phyloP scores from a whole-genome alignment of 768 basidiomycete species.

The Melanogaster broomeanus region DNA sequence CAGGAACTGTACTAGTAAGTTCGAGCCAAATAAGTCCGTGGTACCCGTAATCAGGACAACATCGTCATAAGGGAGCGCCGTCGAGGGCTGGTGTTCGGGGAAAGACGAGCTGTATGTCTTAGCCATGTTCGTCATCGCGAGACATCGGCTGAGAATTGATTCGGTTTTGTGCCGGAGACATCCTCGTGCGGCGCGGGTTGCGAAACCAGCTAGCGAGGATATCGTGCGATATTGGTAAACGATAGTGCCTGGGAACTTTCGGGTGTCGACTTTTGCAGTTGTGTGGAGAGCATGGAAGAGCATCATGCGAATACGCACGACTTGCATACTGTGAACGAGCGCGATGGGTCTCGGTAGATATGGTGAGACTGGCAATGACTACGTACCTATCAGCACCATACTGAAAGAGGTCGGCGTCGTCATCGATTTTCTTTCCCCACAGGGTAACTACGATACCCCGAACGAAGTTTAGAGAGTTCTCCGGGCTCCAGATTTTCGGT shows the following conservation, averaged over 20 bases:
- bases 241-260: conserved; percentile 30
- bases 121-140: conserved; percentile 14
- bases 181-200: conserved; percentile 6
- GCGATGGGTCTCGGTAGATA: neutral
- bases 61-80: neutral
- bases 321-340: conserved; percentile 33
- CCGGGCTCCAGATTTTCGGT: conserved; percentile 17
- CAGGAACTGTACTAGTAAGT: conserved; percentile 26
- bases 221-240: conserved; percentile 40
- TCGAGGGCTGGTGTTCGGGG: conserved; percentile 7
- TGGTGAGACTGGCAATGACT: neutral
- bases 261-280: conserved; percentile 17
- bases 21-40: conserved; percentile 35
- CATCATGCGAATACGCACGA: conserved; percentile 42
- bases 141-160: conserved; percentile 10
- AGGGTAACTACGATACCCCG: conserved; percentile 14
- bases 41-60: conserved; percentile 36
- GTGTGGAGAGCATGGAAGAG: conserved; percentile 37
- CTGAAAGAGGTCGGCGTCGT: conserved; percentile 9
- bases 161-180: conserved; percentile 16
- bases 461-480: conserved; percentile 11
- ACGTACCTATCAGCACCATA: conserved; percentile 12
- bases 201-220: conserved; percentile 17
- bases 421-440: conserved; percentile 12
- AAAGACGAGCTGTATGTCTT: conserved; percentile 4